phyloP scores from a whole-genome alignment of 352 stramenopile species.

The Pilasporangium apinafurcum region DNA sequence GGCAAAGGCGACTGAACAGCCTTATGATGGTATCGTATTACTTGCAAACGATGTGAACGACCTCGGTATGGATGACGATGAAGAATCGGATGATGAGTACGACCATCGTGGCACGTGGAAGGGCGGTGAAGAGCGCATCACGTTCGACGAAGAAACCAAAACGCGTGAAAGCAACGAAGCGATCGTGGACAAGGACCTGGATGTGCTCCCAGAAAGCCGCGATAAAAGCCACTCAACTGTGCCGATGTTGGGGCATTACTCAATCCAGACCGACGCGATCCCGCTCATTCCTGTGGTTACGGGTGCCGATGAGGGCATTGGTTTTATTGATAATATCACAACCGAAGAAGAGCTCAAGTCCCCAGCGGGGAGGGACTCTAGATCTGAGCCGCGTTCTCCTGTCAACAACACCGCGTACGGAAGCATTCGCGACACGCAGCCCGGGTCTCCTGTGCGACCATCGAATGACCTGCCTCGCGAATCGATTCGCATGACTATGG shows the following conservation, averaged over 20 bases:
- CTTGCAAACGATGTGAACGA: too few relatives aligned
- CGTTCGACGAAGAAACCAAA: slow-evolving; percentile 1
- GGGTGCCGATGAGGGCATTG: slow-evolving; percentile 42
- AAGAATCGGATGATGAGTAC: slow-evolving; percentile 10
- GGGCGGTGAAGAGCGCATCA: too few relatives aligned
- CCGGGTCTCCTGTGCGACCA: slow-evolving; percentile 6
- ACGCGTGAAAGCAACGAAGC: slow-evolving; percentile 9
- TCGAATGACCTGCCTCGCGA: slow-evolving; percentile 34
- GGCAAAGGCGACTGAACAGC: too few relatives aligned
- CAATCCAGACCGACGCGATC: slow-evolving; percentile 46
- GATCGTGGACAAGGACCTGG: not conserved
- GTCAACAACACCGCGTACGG: slow-evolving; percentile 12
- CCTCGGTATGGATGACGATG: slow-evolving; percentile 36
- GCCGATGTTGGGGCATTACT: slow-evolving; percentile 70
- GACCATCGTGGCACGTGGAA: slow-evolving; percentile 1
- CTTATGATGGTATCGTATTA: too few relatives aligned
- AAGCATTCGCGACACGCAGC: not conserved
- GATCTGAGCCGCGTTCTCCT: too few relatives aligned
- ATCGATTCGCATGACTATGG: slow-evolving; percentile 67
- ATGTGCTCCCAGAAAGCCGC: slow-evolving; percentile 11
- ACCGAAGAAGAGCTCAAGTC: slow-evolving; percentile 22
- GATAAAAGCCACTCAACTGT: slow-evolving; percentile 58
- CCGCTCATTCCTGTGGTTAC: slow-evolving; percentile 52
- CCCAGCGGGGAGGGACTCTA: slow-evolving; percentile 19
- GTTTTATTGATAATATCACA: slow-evolving; percentile 47